These are phyloP conservation scores for Entoloma clypeatum DNA, from an alignment of 1,284 basidiomycete genomes.

Conservation along the genomic window DNA sequence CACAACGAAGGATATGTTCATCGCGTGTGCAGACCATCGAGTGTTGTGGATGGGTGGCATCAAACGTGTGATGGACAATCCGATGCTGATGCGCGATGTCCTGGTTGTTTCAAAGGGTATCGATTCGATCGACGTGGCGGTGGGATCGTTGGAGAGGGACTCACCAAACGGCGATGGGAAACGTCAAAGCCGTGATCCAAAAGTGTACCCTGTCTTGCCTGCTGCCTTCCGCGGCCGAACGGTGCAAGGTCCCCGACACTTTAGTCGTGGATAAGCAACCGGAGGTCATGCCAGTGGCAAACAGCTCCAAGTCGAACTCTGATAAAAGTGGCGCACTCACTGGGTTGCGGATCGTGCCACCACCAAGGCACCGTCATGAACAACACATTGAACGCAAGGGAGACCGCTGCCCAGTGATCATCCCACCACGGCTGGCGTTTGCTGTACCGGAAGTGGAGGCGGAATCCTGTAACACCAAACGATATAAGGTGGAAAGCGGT, in stretches of 20 bases:
- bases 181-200: background rate
- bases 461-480: constrained; percentile 11
- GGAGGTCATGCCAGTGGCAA: too few species aligned
- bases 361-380: constrained; percentile 2
- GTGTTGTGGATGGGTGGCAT: constrained; percentile 1
- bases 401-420: constrained; percentile 13
- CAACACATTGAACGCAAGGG: constrained; percentile 6
- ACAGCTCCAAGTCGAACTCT: too few species aligned
- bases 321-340: background rate
- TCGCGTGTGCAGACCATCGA: constrained; percentile 5
- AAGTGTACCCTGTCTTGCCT: too few species aligned
- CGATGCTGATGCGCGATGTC: constrained; percentile 18
- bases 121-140: background rate
- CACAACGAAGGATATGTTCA: constrained; percentile 8
- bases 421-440: constrained; percentile 15
- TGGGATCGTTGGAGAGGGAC: background rate
- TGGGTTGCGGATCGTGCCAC: background rate
- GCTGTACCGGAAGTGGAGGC: constrained; percentile 13
- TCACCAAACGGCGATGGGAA: constrained; percentile 8
- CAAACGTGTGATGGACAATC: constrained; percentile 14
- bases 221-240: too few species aligned
- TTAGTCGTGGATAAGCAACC: too few species aligned
- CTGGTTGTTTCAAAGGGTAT: constrained; percentile 9
- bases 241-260: too few species aligned
- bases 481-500: constrained; percentile 8